A percentile compares a stretch with the other conserved stretches of the same genome.
phyloP scores from a whole-genome alignment of 805 yeast species.

The Saturnispora dispora region DNA sequence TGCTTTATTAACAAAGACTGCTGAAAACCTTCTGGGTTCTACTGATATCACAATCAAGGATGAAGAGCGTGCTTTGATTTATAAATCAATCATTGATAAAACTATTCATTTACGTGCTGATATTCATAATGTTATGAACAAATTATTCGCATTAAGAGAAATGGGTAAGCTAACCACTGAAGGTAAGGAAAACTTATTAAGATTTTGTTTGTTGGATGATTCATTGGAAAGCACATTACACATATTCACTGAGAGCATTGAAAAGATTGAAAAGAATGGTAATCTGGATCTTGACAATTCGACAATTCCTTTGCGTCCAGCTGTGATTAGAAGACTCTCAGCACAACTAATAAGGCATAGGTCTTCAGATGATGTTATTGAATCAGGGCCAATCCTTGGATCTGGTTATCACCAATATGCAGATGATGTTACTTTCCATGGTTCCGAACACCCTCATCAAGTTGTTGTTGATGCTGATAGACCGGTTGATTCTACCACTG shows the following conservation, averaged over 20 bases:
- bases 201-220: slow-evolving; percentile 47
- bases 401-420: slow-evolving; percentile 25
- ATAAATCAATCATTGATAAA: slow-evolving; percentile 42
- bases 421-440: slow-evolving; percentile 5
- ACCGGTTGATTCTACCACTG: slow-evolving; percentile 61
- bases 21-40: slow-evolving; percentile 50
- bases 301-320: slow-evolving; percentile 15
- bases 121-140: slow-evolving; percentile 44
- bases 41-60: slow-evolving; percentile 23
- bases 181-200: slow-evolving; percentile 44
- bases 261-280: slow-evolving; percentile 1
- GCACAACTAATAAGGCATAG: slow-evolving; percentile 35
- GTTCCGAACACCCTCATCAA: slow-evolving; percentile 44
- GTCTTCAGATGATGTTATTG: slow-evolving; percentile 40
- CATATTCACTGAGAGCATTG: slow-evolving; percentile 29
- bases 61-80: slow-evolving; percentile 35
- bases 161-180: slow-evolving; percentile 40
- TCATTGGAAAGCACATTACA: slow-evolving; percentile 44
- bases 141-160: slow-evolving; percentile 37
- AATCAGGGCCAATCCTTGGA: slow-evolving; percentile 45
- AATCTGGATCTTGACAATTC: neutral
- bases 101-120: slow-evolving; percentile 41
- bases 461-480: slow-evolving; percentile 60
- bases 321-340: slow-evolving; percentile 22
- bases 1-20: slow-evolving; percentile 61